phyloP scores from a whole-genome alignment of 2,329 filamentous ascomycete species.

The Hirsutella rhossiliensis region DNA sequence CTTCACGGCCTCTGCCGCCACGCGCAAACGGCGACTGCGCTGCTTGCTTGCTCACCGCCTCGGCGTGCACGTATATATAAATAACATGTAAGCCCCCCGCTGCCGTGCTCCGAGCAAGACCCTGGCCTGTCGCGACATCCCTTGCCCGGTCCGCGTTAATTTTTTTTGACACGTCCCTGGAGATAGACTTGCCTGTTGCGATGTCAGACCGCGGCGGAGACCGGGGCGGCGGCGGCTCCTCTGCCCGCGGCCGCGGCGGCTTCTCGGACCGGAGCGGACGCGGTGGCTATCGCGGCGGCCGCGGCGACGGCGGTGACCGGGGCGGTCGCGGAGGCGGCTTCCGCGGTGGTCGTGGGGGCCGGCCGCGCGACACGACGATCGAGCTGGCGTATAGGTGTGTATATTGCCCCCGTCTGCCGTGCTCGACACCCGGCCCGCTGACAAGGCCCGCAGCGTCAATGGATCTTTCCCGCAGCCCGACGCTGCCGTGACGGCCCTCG shows the following conservation, averaged over 20 bases:
- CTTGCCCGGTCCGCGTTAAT: too few species aligned
- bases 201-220: constrained; percentile 13
- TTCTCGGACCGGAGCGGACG: constrained; percentile 1
- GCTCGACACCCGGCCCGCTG: neutral
- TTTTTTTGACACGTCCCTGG: neutral
- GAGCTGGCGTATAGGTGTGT: neutral
- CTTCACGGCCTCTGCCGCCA: too few species aligned
- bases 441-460: constrained; percentile 9
- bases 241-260: constrained; percentile 9
- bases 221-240: constrained; percentile 4
- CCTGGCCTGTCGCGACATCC: neutral
- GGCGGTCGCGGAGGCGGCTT: neutral
- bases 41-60: neutral
- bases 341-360: neutral
- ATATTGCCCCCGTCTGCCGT: neutral
- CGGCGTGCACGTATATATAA: neutral
- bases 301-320: constrained; percentile 8
- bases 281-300: constrained; percentile 4
- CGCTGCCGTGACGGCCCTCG: constrained; percentile 19
- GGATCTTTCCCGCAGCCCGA: constrained; percentile 12
- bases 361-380: neutral
- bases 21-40: neutral
- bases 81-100: neutral
- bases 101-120: neutral
- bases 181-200: neutral